phyloP scores from a whole-genome alignment of 2,329 filamentous ascomycete genomes.

The Xylaria arbuscula region DNA sequence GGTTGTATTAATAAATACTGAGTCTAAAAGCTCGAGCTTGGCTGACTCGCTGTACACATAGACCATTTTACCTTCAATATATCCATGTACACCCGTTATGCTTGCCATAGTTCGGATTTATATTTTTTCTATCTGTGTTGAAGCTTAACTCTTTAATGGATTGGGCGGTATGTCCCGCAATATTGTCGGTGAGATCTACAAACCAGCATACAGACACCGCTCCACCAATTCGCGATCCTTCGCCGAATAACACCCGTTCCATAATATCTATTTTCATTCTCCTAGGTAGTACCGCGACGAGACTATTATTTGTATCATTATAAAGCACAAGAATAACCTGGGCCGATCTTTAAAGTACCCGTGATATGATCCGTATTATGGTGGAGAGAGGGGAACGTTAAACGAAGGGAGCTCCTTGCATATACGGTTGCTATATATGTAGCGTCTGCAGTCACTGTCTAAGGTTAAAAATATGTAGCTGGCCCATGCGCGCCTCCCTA shows the following conservation, averaged over 20 bases:
- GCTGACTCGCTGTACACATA: background rate
- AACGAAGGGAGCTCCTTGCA: no score
- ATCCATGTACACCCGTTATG: background rate
- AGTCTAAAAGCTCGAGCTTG: background rate
- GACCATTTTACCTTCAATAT: background rate
- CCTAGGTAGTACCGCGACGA: background rate
- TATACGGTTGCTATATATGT: no score
- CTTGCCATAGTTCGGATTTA: no score
- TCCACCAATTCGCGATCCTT: background rate
- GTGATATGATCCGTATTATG: no score
- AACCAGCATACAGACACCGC: background rate
- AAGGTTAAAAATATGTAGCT: no score
- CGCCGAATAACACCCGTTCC: background rate
- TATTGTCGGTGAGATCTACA: background rate
- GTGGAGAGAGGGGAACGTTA: no score
- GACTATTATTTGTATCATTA: background rate
- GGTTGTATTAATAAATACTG: background rate
- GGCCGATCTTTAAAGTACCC: no score
- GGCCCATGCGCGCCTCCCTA: no score
- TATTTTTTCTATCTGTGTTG: background rate
- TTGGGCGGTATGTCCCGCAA: conserved; percentile 22
- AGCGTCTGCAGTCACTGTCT: no score
- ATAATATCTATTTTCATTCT: background rate
- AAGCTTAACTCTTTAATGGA: background rate
- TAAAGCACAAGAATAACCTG: no score